Conservation (phyloP, 1,284 basidiomycete genomes). For the Apiotrichum brassicae region DNA sequence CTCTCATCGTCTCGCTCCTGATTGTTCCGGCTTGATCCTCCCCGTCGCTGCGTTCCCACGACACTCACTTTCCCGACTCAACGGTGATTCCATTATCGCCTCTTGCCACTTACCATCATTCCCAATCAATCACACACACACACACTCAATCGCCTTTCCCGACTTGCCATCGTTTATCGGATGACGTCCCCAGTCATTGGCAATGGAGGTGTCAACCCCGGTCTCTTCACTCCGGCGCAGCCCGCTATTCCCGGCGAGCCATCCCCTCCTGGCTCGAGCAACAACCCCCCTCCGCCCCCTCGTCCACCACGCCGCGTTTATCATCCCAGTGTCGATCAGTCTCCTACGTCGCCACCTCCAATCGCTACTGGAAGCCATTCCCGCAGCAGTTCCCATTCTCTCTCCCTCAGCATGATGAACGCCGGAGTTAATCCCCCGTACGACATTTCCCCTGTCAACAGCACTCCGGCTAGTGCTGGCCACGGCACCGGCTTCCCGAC, state of each 20-base stretch:
- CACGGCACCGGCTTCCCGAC: constrained; percentile 6
- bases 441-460: constrained; percentile 10
- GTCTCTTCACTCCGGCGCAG: constrained; percentile 15
- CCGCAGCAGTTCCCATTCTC: constrained; percentile 36
- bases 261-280: constrained; percentile 1
- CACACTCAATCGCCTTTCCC: too few relatives aligned
- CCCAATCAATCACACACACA: neutral
- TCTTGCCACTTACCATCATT: neutral
- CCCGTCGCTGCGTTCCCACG: neutral
- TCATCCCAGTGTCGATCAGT: constrained; percentile 14
- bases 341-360: constrained; percentile 12
- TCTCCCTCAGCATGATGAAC: constrained; percentile 31
- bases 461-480: constrained; percentile 8
- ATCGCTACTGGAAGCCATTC: constrained; percentile 15
- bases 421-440: constrained; percentile 1
- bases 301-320: constrained; percentile 36
- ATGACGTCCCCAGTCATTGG: neutral
- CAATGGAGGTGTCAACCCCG: constrained; percentile 15
- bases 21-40: too few relatives aligned
- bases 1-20: neutral
- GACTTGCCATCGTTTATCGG: too few relatives aligned
- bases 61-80: neutral
- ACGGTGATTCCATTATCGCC: too few relatives aligned
- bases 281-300: constrained; percentile 27
- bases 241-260: neutral